Evolutionary conservation across 176 grass and related monocot species (phyloP).

Genomic region (Zoysia pacifica): DNA sequence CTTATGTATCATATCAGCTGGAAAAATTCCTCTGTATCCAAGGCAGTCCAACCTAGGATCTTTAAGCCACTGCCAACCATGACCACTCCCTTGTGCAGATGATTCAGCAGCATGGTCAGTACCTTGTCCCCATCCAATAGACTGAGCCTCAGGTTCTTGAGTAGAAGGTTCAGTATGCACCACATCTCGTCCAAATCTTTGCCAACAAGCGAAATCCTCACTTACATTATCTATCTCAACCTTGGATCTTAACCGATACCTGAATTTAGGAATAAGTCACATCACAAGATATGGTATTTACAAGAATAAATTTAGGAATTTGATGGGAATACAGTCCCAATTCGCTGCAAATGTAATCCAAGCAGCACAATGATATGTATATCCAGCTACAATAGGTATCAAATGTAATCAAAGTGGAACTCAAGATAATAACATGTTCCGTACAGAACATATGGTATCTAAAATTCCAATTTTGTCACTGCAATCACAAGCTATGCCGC

Average conservation of each 20-base stretch:
- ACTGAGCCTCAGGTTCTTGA: constrained; percentile 68
- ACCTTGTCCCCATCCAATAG: constrained; percentile 81
- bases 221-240: constrained; percentile 85
- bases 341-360: not conserved
- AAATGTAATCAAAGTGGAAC: no score
- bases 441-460: not conserved
- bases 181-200: constrained; percentile 57
- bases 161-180: constrained; percentile 44
- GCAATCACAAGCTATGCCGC: not conserved
- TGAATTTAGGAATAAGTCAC: constrained; percentile 10
- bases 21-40: constrained; percentile 90
- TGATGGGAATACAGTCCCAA: no score
- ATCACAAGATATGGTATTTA: constrained; percentile 12
- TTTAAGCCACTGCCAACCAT: constrained; percentile 88
- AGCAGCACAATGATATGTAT: not conserved
- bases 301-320: not conserved
- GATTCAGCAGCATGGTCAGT: constrained; percentile 57
- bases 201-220: constrained; percentile 78
- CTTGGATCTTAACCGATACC: constrained; percentile 67
- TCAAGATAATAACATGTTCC: no score
- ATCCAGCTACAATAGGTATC: not conserved
- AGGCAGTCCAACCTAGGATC: constrained; percentile 77
- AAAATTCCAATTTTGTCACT: not conserved
- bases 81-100: constrained; percentile 58
- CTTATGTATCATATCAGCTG: constrained; percentile 70